Evolutionary conservation across 2,329 filamentous ascomycete genomes (phyloP).

Genomic region (Sordariomycetes sp.): DNA sequence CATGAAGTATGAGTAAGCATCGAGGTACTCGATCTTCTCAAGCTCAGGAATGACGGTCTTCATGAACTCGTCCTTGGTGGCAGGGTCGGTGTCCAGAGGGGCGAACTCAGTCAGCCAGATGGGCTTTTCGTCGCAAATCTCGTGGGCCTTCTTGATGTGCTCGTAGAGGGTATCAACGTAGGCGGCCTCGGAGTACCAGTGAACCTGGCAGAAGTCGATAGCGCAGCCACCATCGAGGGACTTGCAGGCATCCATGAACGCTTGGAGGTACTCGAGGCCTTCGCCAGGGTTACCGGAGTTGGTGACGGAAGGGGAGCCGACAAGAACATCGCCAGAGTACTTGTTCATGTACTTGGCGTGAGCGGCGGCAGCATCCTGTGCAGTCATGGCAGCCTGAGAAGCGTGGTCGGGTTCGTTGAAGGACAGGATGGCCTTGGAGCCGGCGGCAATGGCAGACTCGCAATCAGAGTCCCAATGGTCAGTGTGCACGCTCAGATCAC

Average conservation of each 20-base stretch:
- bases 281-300: constrained; percentile 41
- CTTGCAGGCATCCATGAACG: constrained; percentile 42
- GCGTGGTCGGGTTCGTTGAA: constrained; percentile 65
- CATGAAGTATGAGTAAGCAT: constrained; percentile 51
- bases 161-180: constrained; percentile 41
- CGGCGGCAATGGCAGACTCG: constrained; percentile 39
- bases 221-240: constrained; percentile 30
- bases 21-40: constrained; percentile 39
- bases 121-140: constrained; percentile 35
- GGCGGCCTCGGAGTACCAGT: constrained; percentile 51
- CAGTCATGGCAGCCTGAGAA: constrained; percentile 48
- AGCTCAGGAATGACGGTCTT: constrained; percentile 35
- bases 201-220: constrained; percentile 51
- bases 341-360: constrained; percentile 48
- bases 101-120: constrained; percentile 61
- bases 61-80: constrained; percentile 37
- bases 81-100: constrained; percentile 31
- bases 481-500: constrained; percentile 31
- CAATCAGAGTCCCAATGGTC: constrained; percentile 41
- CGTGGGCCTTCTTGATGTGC: constrained; percentile 39
- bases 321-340: constrained; percentile 37
- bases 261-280: constrained; percentile 47
- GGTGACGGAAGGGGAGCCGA: constrained; percentile 52
- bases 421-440: constrained; percentile 48
- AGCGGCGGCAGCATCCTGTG: constrained; percentile 38